Evolutionary conservation across 1,284 basidiomycete genomes (phyloP).

Genomic region (Cryptococcus maquisensis): DNA sequence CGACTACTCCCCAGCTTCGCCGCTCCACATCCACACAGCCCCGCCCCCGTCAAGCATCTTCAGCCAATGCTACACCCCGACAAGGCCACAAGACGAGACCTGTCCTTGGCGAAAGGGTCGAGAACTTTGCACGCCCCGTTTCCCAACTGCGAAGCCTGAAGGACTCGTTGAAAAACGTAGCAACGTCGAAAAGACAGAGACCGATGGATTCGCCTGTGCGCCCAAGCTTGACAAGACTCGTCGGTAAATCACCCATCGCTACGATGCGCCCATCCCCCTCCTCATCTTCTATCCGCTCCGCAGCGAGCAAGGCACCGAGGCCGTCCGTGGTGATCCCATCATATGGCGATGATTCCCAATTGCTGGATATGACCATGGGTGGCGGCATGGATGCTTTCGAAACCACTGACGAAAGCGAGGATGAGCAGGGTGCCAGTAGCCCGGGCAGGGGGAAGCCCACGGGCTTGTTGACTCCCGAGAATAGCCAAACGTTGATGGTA

Average conservation of each 20-base stretch:
- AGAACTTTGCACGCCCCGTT: conserved; percentile 9
- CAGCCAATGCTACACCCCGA: not conserved
- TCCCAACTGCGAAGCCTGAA: not conserved
- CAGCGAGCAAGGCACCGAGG: conserved; percentile 5
- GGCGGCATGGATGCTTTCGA: conserved; percentile 1
- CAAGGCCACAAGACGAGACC: conserved; percentile 2
- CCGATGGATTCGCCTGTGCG: not conserved
- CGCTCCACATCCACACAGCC: conserved; percentile 8
- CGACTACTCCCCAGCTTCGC: conserved; percentile 12
- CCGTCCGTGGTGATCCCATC: conserved; percentile 5
- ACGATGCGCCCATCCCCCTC: not conserved
- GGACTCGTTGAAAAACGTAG: not conserved
- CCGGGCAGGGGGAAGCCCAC: not conserved
- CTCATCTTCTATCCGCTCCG: conserved; percentile 2
- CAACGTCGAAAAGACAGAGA: too few species aligned
- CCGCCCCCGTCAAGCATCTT: not conserved
- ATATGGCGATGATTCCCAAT: conserved; percentile 16
- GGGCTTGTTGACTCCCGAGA: conserved; percentile 32
- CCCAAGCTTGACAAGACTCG: not conserved
- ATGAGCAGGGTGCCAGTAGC: conserved; percentile 4
- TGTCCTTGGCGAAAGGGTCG: conserved; percentile 15
- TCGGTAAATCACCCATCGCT: not conserved
- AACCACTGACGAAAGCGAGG: conserved; percentile 16
- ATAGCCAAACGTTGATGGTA: conserved; percentile 18
- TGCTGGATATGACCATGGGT: conserved; percentile 11